Evolutionary conservation across 352 stramenopile species (phyloP).

Genomic region (Pythium folliculosum): DNA sequence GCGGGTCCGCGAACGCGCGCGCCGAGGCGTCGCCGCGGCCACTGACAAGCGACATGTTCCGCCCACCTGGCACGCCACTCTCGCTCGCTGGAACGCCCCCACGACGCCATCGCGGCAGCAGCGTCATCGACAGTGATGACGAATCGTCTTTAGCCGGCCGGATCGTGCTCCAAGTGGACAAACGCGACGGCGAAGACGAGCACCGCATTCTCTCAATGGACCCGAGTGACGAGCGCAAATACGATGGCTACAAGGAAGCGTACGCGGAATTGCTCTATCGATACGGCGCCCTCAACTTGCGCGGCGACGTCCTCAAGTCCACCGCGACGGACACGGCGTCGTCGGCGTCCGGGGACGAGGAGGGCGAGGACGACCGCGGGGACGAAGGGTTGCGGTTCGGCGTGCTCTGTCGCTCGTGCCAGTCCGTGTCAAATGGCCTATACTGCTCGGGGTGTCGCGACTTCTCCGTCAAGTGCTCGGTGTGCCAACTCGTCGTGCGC

Average conservation of each 20-base stretch:
- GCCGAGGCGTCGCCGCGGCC: constrained; percentile 38
- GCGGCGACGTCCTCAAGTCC: constrained; percentile 72
- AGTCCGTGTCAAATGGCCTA: constrained; percentile 43
- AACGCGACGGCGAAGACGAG: constrained; percentile 39
- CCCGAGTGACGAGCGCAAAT: constrained; percentile 56
- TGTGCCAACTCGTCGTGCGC: constrained; percentile 83
- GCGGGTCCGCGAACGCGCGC: constrained; percentile 31
- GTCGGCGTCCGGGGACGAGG: background rate
- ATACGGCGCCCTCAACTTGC: constrained; percentile 73
- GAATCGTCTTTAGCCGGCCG: constrained; percentile 44
- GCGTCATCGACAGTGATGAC: constrained; percentile 24
- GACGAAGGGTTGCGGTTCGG: constrained; percentile 61
- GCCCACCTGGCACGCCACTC: constrained; percentile 23
- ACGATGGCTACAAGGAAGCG: constrained; percentile 80
- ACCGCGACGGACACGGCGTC: constrained; percentile 4
- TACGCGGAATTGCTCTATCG: constrained; percentile 84
- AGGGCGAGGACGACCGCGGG: constrained; percentile 3
- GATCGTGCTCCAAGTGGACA: constrained; percentile 54
- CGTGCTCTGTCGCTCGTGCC: constrained; percentile 66
- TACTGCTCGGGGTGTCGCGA: constrained; percentile 70
- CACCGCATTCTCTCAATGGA: constrained; percentile 51
- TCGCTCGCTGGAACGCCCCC: constrained; percentile 33
- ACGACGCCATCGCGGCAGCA: constrained; percentile 13
- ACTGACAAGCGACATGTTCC: constrained; percentile 59
- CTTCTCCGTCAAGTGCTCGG: constrained; percentile 77